phyloP scores from a whole-genome alignment of 257 asterid species.

The Rhazya stricta region DNA sequence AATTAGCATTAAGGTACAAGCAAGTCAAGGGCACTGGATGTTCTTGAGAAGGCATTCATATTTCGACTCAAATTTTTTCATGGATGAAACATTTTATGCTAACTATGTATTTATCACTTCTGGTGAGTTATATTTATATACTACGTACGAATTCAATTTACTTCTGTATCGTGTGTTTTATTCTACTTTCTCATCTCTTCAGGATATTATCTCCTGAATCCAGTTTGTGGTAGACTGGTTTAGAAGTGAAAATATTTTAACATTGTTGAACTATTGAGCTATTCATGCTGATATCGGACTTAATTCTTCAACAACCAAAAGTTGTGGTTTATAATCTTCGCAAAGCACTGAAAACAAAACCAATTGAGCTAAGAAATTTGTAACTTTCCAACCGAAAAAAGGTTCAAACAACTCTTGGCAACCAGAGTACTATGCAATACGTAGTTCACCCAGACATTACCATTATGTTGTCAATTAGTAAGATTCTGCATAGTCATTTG shows the following conservation, averaged over 20 bases:
- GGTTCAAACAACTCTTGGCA: not conserved
- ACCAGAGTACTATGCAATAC: not conserved
- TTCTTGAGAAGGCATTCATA: too few species aligned
- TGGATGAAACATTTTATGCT: not conserved
- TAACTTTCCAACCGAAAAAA: not conserved
- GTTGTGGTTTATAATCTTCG: not conserved
- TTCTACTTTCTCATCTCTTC: not conserved
- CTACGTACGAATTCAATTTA: not conserved
- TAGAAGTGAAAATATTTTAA: not conserved
- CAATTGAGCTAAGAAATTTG: too few species aligned
- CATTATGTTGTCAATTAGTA: not conserved
- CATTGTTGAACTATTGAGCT: not conserved
- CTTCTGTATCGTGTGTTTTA: not conserved
- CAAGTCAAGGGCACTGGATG: not conserved
- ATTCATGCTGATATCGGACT: not conserved
- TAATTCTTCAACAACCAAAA: not conserved
- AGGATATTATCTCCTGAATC: not conserved
- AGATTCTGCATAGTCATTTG: too few species aligned
- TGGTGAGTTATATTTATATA: not conserved
- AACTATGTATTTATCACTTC: not conserved
- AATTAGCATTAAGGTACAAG: not conserved
- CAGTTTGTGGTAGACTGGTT: not conserved
- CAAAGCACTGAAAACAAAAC: not conserved
- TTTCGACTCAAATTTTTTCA: too few species aligned
- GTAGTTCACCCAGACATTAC: not conserved